phyloP scores from a whole-genome alignment of 2,329 filamentous ascomycete genomes.

The Trichoderma breve region DNA sequence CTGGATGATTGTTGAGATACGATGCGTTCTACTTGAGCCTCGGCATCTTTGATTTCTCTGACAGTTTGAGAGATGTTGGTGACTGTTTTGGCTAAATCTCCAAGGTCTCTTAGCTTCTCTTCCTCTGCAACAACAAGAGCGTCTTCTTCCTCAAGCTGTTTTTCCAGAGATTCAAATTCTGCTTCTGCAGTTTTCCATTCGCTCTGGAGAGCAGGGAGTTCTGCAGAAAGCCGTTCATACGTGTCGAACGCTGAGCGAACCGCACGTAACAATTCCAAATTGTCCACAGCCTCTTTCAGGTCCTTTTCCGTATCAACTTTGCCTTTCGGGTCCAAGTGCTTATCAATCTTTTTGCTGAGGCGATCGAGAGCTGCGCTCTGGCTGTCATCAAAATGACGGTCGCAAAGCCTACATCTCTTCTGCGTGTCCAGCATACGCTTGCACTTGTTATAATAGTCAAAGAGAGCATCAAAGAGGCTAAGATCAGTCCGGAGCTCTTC shows the following conservation, averaged over 20 bases:
- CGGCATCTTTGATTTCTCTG: constrained; percentile 68
- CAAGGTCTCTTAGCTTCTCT: constrained; percentile 67
- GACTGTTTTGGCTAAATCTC: constrained; percentile 73
- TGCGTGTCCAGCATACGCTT: constrained; percentile 63
- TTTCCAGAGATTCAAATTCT: constrained; percentile 59
- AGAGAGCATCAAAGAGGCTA: constrained; percentile 65
- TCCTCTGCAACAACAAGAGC: constrained; percentile 62
- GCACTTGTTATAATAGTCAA: constrained; percentile 69
- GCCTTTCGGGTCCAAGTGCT: constrained; percentile 59
- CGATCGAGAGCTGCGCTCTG: constrained; percentile 56
- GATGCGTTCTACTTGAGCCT: constrained; percentile 72
- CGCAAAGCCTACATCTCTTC: constrained; percentile 75
- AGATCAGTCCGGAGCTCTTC: constrained; percentile 64
- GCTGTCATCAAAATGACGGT: constrained; percentile 63
- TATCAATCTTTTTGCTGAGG: constrained; percentile 65
- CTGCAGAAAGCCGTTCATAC: constrained; percentile 66
- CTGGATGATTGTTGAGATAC: constrained; percentile 72
- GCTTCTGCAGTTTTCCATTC: constrained; percentile 62
- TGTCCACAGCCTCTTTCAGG: constrained; percentile 49
- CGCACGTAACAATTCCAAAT: constrained; percentile 58
- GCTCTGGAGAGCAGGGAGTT: constrained; percentile 67
- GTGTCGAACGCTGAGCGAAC: constrained; percentile 70
- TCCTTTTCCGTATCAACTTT: constrained; percentile 62
- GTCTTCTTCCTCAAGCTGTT: constrained; percentile 66
- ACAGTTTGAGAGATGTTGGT: constrained; percentile 70